These are phyloP conservation scores for Psidium guajava DNA, from an alignment of 345 rosid species.

Conservation along the genomic window DNA sequence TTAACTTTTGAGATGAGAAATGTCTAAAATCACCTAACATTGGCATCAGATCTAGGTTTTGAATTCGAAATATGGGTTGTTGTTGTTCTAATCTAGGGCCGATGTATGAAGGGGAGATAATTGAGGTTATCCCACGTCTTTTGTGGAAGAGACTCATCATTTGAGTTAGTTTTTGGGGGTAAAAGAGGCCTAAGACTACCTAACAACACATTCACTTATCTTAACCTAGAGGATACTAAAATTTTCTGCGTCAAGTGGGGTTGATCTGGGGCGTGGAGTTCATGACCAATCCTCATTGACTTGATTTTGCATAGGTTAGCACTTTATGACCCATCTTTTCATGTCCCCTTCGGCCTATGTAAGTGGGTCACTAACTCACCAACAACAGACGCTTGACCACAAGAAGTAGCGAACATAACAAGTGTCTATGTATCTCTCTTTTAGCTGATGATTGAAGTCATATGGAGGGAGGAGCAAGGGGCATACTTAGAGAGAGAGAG, in stretches of 20 bases:
- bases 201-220: background rate
- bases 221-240: background rate
- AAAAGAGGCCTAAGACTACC: no score
- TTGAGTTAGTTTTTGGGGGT: no score
- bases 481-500: constrained; percentile 1
- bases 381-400: constrained; percentile 38
- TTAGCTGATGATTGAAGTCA: constrained; percentile 37
- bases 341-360: constrained; percentile 25
- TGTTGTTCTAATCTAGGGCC: no score
- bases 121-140: no score
- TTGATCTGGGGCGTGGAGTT: constrained; percentile 11
- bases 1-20: no score
- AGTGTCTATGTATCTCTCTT: background rate
- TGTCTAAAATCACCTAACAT: no score
- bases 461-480: constrained; percentile 6
- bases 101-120: no score
- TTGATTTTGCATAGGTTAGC: constrained; percentile 26
- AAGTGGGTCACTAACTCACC: constrained; percentile 22
- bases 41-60: no score
- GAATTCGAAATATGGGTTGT: no score
- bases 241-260: background rate
- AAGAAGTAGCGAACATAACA: constrained; percentile 12
- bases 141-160: no score
- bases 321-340: constrained; percentile 48
- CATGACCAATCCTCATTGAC: constrained; percentile 19